Conservation (phyloP, 371 early-diverging fungal genomes). For the Rhizopus stolonifer region DNA sequence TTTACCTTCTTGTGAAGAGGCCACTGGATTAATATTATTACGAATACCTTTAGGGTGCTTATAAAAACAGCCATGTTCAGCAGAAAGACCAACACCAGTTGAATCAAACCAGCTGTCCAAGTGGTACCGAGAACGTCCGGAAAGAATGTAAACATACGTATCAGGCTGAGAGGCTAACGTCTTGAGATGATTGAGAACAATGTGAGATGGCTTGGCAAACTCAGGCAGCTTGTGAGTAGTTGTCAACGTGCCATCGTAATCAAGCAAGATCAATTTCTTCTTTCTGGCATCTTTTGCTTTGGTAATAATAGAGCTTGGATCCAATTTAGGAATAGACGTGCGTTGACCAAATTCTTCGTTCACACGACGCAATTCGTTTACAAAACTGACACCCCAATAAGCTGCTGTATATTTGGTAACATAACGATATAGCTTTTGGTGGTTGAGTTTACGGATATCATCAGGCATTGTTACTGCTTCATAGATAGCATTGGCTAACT, state of each 20-base stretch:
- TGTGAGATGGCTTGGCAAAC: slow-evolving; percentile 80
- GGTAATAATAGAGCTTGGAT: slow-evolving; percentile 41
- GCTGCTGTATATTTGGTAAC: slow-evolving; percentile 98
- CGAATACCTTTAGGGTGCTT: slow-evolving; percentile 78
- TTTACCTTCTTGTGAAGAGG: slow-evolving; percentile 58
- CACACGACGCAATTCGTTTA: slow-evolving; percentile 77
- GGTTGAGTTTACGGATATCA: slow-evolving; percentile 77
- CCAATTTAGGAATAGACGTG: slow-evolving; percentile 67
- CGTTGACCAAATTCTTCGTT: slow-evolving; percentile 73
- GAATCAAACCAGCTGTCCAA: slow-evolving; percentile 88
- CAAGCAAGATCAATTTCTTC: slow-evolving; percentile 76
- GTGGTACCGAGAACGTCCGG: slow-evolving; percentile 81
- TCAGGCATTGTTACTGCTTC: slow-evolving; percentile 93
- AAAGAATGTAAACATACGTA: slow-evolving; percentile 91
- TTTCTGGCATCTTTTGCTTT: slow-evolving; percentile 43
- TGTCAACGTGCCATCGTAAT: slow-evolving; percentile 95
- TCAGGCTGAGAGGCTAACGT: slow-evolving; percentile 71
- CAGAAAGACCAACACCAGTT: slow-evolving; percentile 86
- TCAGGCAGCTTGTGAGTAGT: slow-evolving; percentile 84
- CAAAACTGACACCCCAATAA: slow-evolving; percentile 97
- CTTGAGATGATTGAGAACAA: slow-evolving; percentile 67
- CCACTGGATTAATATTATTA: slow-evolving; percentile 38
- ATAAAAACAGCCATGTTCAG: slow-evolving; percentile 97
- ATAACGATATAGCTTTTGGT: slow-evolving; percentile 89
- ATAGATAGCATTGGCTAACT: slow-evolving; percentile 87